These are phyloP conservation scores for Yamadazyma insecticola DNA, from an alignment of 805 yeast species.

Conservation along the genomic window DNA sequence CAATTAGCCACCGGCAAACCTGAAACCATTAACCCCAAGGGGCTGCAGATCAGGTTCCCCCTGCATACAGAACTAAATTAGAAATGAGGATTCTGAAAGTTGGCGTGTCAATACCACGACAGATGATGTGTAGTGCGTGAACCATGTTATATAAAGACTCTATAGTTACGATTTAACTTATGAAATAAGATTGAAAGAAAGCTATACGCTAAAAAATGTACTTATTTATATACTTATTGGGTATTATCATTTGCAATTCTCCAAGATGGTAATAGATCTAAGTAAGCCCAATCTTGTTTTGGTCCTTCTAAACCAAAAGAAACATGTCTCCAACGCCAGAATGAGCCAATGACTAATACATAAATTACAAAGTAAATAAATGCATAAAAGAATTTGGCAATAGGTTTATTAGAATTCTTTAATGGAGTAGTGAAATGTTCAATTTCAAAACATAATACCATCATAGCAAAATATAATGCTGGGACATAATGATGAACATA, in stretches of 20 bases:
- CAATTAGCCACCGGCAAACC: no score
- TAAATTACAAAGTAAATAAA: slow-evolving; percentile 24
- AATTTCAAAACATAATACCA: slow-evolving; percentile 61
- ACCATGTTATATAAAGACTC: no score
- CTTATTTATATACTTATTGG: slow-evolving; percentile 12
- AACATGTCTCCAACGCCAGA: slow-evolving; percentile 40
- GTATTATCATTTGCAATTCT: slow-evolving; percentile 37
- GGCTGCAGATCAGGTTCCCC: no score
- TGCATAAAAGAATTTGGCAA: slow-evolving; percentile 16
- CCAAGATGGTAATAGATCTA: slow-evolving; percentile 38
- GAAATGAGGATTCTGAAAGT: no score
- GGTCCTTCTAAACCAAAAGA: slow-evolving; percentile 44
- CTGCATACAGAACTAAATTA: no score
- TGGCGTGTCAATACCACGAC: no score
- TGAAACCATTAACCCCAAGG: no score
- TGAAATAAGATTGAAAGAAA: no score
- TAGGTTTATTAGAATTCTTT: slow-evolving; percentile 10
- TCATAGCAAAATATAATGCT: slow-evolving; percentile 88
- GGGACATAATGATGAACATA: slow-evolving; percentile 97
- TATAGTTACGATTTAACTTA: no score
- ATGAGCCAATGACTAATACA: slow-evolving; percentile 29
- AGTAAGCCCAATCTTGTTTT: slow-evolving; percentile 33
- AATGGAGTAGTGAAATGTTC: slow-evolving; percentile 39
- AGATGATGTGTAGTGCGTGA: no score
- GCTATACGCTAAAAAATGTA: no score